Base-by-base conservation (phyloP, 2,329 filamentous ascomycete genomes). In the Rutstroemia sp. region DNA sequence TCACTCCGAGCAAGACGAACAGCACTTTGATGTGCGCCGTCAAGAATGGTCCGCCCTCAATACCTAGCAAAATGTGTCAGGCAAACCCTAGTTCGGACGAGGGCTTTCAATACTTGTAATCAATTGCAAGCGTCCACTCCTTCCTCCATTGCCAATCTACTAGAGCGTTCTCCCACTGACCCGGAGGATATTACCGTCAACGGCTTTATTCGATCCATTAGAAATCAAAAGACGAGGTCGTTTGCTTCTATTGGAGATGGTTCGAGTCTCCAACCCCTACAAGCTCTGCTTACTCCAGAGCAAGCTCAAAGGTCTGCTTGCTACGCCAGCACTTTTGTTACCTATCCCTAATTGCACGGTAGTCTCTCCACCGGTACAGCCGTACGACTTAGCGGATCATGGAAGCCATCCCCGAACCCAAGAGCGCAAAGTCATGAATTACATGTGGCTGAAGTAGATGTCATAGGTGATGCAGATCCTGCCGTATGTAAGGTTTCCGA, bases 241-340 rank as follows among this genome's bases (percentile, higher is more conserved):
- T 97, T 99, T 73, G 86, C 92, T 52, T 82, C 90, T 58, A 77
- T 97, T 52, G 86, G 87, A 10, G 94, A 99, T 76, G 94, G 94
- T 46, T 95, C 91, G 12, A 90, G 88, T 44, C 76, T 89, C 63
- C 77, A 85, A 60, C 78, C 89, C 27, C 71, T 97, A 55, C 94
- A 99, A 74, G 63, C 64, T 49, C 57, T 69, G 5, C 58, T 70
- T 30, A 66, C 61, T 47, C 64, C 63, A 25, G 58, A 61, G 51
- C 64, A 65, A 64, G 58, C 64, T 40, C 50, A 67, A 55, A 57
- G 59, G 51, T 53, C 42, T 42, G 56, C 48, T 52, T 47, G 25
- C 34, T 46, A 52, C 49, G 52, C 30, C 62, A 52, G 39, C 23
- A 42, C 51, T 14, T 48, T 17, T n/a, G 8, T 38, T 8, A 40